Percentiles rank a stretch among this genome's conserved stretches.
Conservation (phyloP, 1,139 yeast species). For the Magnusiomyces starmeri region DNA sequence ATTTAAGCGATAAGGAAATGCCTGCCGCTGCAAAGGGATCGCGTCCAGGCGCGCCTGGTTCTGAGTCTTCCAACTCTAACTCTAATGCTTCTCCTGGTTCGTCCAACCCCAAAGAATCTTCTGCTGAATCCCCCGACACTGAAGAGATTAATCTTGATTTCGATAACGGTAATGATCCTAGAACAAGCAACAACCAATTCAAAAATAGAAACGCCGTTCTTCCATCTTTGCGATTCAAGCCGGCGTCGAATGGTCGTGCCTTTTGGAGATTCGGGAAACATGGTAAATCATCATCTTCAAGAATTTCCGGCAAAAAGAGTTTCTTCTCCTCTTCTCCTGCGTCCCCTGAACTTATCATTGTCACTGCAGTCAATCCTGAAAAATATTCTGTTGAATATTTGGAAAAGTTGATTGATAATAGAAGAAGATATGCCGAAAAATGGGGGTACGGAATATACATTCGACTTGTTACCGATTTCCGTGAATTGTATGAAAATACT, state of each 20-base stretch:
- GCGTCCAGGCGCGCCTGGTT: background rate
- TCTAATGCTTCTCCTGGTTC: background rate
- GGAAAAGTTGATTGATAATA: conserved; percentile 63
- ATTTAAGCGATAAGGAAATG: conserved; percentile 8
- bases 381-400: conserved; percentile 54
- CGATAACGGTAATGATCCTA: background rate
- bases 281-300: background rate
- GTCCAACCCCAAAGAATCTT: background rate
- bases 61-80: background rate
- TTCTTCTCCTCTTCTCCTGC: background rate
- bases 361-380: conserved; percentile 72
- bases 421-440: conserved; percentile 73
- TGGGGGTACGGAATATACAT: conserved; percentile 72
- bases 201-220: conserved; percentile 3
- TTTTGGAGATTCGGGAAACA: background rate
- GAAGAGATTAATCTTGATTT: background rate
- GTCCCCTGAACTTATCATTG: conserved; percentile 41
- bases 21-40: conserved; percentile 10
- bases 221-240: background rate
- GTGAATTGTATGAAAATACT: conserved; percentile 16
- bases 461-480: conserved; percentile 69
- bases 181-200: background rate
- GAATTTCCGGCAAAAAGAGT: background rate
- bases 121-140: background rate
- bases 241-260: background rate